These are phyloP conservation scores for Ophiocordyceps camponoti-saundersi DNA, from an alignment of 2,329 filamentous ascomycete species.

Conservation along the genomic window DNA sequence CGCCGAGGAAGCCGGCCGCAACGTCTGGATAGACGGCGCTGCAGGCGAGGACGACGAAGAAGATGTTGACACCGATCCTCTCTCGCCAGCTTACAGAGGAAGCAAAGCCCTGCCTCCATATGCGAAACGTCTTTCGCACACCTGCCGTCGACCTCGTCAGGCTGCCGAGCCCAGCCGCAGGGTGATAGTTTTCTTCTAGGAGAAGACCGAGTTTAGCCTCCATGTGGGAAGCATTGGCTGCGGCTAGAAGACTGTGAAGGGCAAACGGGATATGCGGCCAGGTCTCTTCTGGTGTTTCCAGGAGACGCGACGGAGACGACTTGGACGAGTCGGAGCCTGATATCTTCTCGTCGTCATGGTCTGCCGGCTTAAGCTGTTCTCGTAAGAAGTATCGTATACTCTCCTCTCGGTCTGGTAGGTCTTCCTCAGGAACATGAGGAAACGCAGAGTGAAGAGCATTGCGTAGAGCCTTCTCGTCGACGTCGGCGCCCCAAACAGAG, in stretches of 20 bases:
- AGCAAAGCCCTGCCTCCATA: constrained; percentile 6
- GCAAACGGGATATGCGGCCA: constrained; percentile 3
- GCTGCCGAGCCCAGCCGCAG: constrained; percentile 2
- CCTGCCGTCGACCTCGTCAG: constrained; percentile 2
- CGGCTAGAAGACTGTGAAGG: constrained; percentile 3
- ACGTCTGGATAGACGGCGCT: constrained; percentile 6
- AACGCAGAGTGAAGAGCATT: constrained; percentile 1
- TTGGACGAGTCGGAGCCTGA: background rate
- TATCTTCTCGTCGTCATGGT: background rate
- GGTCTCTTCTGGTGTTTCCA: constrained; percentile 3
- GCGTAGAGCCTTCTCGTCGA: constrained; percentile 1
- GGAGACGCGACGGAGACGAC: background rate
- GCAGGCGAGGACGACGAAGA: constrained; percentile 6
- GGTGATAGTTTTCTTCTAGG: constrained; percentile 2
- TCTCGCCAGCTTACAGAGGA: constrained; percentile 3
- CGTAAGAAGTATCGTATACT: background rate
- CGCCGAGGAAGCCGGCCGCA: constrained; percentile 6
- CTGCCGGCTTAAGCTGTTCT: background rate
- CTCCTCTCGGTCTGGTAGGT: constrained; percentile 1
- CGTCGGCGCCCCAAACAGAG: constrained; percentile 2
- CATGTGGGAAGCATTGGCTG: constrained; percentile 3
- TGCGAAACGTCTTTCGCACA: constrained; percentile 4
- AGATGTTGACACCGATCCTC: constrained; percentile 4
- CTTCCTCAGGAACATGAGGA: constrained; percentile 1
- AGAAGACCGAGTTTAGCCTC: constrained; percentile 4